Evolutionary conservation across 495 filamentous ascomycete genomes (phyloP), one percentile per base, ranked within the genome.

Genomic region (Xylaria grammica): DNA sequence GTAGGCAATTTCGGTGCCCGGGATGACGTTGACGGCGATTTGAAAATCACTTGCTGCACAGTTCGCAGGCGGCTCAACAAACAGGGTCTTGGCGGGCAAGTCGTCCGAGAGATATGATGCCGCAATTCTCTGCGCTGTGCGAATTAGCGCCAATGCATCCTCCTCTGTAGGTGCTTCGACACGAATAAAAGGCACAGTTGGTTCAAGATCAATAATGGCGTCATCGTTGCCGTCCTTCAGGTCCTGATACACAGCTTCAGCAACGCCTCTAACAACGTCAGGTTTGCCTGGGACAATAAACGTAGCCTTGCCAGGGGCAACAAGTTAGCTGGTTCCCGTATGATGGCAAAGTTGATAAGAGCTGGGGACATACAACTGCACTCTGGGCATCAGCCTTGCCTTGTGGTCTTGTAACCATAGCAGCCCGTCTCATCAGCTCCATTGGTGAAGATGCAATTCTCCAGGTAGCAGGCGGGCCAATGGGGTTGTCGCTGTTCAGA

Each of bases 121-220:
- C 26, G 76, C 53, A 11, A 71, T n/a, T 20, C 70, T 56, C 32
- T 72, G 67, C 7, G 75, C 74, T 4, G 70, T 69, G 8, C 63
- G 49, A 19, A 77, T 27, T 2, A 72, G 44, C 15, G 57, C 52
- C 17, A 50, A 15, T 20, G 55, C 48, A 59, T 59, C 30, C 59
- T 54, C 44, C 30, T 63, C 29, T 5, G 65, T 49, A n/a, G 60
- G 57, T 1, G 52, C 63, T 7, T 38, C 46, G 19, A 72, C 48
- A 4, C 38, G 38, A n/a, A 74, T 48, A 50, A 67, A 72, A 0
- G 66, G 51, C 5, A 32, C 60, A 3, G 3, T 1, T 3, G 48
- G 58, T 19, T 67, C 24, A 59, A 72, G 22, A 20, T 68, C 65
- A 6, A 72, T 38, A 0, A 49, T 53, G 40, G 20, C 24, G 13